A percentile compares a stretch with the other conserved stretches of the same genome.
phyloP scores from a whole-genome alignment of 2,329 filamentous ascomycete species.

The Hypoxylon sp. region DNA sequence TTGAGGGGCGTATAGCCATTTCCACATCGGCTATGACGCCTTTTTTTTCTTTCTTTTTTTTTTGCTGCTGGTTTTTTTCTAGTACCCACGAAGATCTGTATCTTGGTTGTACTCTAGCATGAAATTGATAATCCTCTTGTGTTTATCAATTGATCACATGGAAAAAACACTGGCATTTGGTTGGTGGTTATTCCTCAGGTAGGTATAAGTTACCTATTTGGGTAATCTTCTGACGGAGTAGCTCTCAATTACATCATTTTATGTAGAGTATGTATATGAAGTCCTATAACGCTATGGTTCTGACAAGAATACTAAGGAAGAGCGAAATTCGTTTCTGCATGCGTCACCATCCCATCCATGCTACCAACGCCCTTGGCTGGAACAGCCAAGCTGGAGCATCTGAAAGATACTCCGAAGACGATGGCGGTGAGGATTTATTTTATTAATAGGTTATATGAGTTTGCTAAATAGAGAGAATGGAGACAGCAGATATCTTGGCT shows the following conservation, averaged over 20 bases:
- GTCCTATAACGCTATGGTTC: slow-evolving; percentile 30
- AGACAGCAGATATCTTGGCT: slow-evolving; percentile 29
- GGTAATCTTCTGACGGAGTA: slow-evolving; percentile 25
- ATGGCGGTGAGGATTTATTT: slow-evolving; percentile 34
- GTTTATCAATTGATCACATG: slow-evolving; percentile 11
- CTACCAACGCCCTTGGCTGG: slow-evolving; percentile 20
- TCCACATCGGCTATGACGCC: slow-evolving; percentile 12
- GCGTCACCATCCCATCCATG: slow-evolving; percentile 25
- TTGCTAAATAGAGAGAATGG: slow-evolving; percentile 16
- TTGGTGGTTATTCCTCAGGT: slow-evolving; percentile 10
- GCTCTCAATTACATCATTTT: slow-evolving; percentile 41
- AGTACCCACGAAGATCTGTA: neutral
- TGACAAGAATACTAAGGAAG: slow-evolving; percentile 18
- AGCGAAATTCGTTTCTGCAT: slow-evolving; percentile 23
- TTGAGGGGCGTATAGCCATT: slow-evolving; percentile 18
- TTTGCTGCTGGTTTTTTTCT: neutral
- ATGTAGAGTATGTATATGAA: neutral
- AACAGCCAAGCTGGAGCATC: slow-evolving; percentile 36
- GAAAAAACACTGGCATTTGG: slow-evolving; percentile 5
- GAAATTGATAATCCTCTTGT: slow-evolving; percentile 6
- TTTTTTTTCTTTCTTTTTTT: slow-evolving; percentile 7
- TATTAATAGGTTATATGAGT: slow-evolving; percentile 13
- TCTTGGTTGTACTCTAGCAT: neutral
- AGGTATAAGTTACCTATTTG: slow-evolving; percentile 34
- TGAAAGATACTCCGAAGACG: slow-evolving; percentile 38